These are phyloP conservation scores for Globisporangium megalacanthum DNA, from an alignment of 352 stramenopile species.

Conservation along the genomic window DNA sequence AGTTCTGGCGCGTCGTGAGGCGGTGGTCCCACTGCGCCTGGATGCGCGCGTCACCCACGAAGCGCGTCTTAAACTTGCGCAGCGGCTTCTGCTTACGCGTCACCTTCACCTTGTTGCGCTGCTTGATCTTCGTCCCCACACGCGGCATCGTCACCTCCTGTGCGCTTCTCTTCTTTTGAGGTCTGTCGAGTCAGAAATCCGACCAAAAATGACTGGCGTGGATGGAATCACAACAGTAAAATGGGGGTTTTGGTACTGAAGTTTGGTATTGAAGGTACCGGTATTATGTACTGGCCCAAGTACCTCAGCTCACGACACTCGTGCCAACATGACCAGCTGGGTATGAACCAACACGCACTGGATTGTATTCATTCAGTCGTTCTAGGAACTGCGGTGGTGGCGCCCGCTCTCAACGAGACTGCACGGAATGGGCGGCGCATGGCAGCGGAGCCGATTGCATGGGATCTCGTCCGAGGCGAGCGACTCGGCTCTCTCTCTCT, in stretches of 20 bases:
- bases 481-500: neutral
- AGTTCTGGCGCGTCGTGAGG: constrained; percentile 79
- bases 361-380: too few species aligned
- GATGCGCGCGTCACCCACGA: constrained; percentile 65
- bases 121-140: constrained; percentile 54
- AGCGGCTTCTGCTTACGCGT: constrained; percentile 67
- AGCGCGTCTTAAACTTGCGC: constrained; percentile 69
- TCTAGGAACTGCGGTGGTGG: too few species aligned
- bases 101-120: constrained; percentile 58
- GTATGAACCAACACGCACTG: neutral
- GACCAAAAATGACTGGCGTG: neutral
- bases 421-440: constrained; percentile 4
- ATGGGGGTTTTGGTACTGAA: too few species aligned
- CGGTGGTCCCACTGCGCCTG: constrained; percentile 75
- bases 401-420: too few species aligned
- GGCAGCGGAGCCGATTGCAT: constrained; percentile 1
- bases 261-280: too few species aligned
- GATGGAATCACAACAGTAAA: too few species aligned
- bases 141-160: constrained; percentile 25
- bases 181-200: neutral
- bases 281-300: too few species aligned
- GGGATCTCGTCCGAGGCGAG: constrained; percentile 5
- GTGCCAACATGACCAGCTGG: too few species aligned
- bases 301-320: too few species aligned
- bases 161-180: neutral